Evolutionary conservation across 106 monocot genomes (phyloP).

Genomic region (Dendrobium nobile): DNA sequence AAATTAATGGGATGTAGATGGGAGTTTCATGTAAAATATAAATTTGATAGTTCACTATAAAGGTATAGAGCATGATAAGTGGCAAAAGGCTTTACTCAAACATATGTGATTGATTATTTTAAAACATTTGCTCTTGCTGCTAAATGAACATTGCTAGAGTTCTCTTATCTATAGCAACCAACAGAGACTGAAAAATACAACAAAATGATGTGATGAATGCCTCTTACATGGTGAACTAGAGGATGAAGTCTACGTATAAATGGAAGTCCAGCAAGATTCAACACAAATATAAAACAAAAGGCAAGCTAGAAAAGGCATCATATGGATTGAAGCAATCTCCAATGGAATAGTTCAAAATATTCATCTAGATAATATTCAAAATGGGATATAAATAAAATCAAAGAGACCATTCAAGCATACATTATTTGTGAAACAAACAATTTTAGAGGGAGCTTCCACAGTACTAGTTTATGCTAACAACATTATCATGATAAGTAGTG

Average conservation of each 20-base stretch:
- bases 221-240: not conserved
- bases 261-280: not conserved
- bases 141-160: not conserved
- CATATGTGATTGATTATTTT: not conserved
- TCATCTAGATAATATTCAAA: not conserved
- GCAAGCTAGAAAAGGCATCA: not conserved
- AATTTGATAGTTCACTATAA: not conserved
- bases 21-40: not conserved
- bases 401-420: not conserved
- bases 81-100: not conserved
- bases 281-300: not conserved
- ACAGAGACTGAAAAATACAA: not conserved
- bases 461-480: not conserved
- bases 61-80: not conserved
- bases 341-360: not conserved
- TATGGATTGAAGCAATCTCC: not conserved
- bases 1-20: not conserved
- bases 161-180: not conserved
- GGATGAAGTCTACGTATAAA: not conserved
- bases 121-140: not conserved
- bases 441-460: not conserved
- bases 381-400: not conserved
- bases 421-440: not conserved
- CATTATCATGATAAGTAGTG: not conserved
- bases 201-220: not conserved